Percentiles rank a stretch among this genome's conserved stretches.
phyloP scores from a whole-genome alignment of 1,284 basidiomycete species.

The Schizophyllum amplum region DNA sequence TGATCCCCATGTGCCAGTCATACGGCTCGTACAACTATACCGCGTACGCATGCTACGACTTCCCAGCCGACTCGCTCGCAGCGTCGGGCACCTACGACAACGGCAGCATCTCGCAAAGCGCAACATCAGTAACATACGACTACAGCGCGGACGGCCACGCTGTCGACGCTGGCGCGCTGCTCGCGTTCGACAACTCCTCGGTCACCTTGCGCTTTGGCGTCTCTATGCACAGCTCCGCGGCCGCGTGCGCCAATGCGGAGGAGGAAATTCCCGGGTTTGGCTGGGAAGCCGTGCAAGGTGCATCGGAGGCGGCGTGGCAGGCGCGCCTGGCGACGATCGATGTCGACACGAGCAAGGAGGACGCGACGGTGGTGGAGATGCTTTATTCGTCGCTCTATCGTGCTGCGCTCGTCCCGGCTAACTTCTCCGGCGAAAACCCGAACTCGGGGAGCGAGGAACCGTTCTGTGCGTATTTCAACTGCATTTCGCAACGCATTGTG shows the following conservation, averaged over 20 bases:
- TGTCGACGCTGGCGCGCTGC: constrained; percentile 36
- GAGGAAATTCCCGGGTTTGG: constrained; percentile 37
- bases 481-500: background rate
- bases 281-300: constrained; percentile 30
- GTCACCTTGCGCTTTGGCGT: constrained; percentile 37
- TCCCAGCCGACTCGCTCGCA: constrained; percentile 18
- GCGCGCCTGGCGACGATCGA: constrained; percentile 30
- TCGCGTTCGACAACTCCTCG: constrained; percentile 25
- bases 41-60: constrained; percentile 40
- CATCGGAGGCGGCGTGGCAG: constrained; percentile 33
- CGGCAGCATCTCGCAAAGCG: constrained; percentile 22
- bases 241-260: constrained; percentile 40
- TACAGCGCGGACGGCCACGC: constrained; percentile 25
- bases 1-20: constrained; percentile 21
- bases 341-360: constrained; percentile 27
- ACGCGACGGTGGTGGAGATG: constrained; percentile 33
- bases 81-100: constrained; percentile 32
- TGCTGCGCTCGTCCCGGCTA: constrained; percentile 41
- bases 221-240: constrained; percentile 32
- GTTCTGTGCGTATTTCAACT: constrained; percentile 19
- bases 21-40: constrained; percentile 43
- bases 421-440: constrained; percentile 41
- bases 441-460: constrained; percentile 33
- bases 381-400: constrained; percentile 47
- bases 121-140: constrained; percentile 23